Base-by-base conservation (phyloP, 2,329 filamentous ascomycete genomes). In the Lecanicillium sp. region DNA sequence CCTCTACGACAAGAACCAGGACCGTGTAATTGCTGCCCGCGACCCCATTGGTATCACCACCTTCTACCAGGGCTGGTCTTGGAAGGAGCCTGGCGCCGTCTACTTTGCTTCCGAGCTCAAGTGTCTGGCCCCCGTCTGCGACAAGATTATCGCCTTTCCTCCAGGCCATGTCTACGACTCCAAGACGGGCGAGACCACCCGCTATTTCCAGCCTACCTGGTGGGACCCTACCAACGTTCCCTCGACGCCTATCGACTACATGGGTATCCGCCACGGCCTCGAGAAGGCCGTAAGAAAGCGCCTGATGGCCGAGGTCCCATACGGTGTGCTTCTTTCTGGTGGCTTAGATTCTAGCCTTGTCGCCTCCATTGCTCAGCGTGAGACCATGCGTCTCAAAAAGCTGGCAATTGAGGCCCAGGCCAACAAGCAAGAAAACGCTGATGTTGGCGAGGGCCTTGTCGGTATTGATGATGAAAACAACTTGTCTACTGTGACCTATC, bases 31-130 rank as follows among this genome's bases (percentile, higher is more conserved):
- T 56, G 92, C 92, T 42, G 92, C 92, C 40, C 82, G 92, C 59
- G 92, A 98, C 62, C 92, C 92, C 27, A 95, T 98, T 54, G 92
- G 92, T 53, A 82, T 98, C 62, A 96, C 89, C 49, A 95, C 87
- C 47, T 88, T 98, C 62, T 98, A 98, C 71, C 85, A 95, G 64
- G 92, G 92, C 54, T 86, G 86, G 71, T 85, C 83, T 32, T 94
- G 85, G 52, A 68, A 80, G 59, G 83, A 89, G 50, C 86, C 88
- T 29, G 80, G 78, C 38, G 78, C 92, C 20, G 83, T 90, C 41
- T 98, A 90, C 75, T 98, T 98, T 60, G 92, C 90, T 47, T 96
- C 89, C 2, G 92, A 98, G 71, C 68, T 98, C 54, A 98, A 98
- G 71, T 94, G 81, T 56, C 68, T 98, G 55, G 79, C 90, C 64